phyloP scores from a whole-genome alignment of 129 eudicot species.

The Tagetes patula region DNA sequence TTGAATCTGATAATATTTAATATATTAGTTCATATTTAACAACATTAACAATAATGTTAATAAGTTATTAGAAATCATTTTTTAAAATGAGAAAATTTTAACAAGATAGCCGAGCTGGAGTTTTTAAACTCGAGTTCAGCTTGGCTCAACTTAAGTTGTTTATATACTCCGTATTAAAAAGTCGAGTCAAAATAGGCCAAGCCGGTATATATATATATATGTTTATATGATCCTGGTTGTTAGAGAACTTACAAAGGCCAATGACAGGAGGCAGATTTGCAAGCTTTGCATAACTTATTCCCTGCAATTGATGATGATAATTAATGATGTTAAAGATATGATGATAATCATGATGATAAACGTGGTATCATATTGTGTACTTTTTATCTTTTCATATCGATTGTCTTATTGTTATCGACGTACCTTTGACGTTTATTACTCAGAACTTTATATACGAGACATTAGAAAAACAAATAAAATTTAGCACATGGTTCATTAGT shows the following conservation, averaged over 20 bases:
- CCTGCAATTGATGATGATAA: conserved; percentile 41
- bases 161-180: too few relatives aligned
- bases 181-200: too few relatives aligned
- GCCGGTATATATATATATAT: too few relatives aligned
- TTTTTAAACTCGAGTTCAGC: background rate
- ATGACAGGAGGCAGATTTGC: conserved; percentile 87
- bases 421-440: too few relatives aligned
- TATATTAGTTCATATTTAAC: background rate
- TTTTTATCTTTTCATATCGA: too few relatives aligned
- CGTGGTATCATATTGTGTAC: background rate
- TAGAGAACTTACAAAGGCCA: conserved; percentile 66
- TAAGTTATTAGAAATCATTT: background rate
- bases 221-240: too few relatives aligned
- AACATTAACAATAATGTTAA: background rate
- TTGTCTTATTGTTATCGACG: too few relatives aligned
- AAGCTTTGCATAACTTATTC: conserved; percentile 93
- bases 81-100: background rate
- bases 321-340: background rate
- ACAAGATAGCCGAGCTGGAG: background rate
- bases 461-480: too few relatives aligned
- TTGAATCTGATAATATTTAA: conserved; percentile 56
- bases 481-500: too few relatives aligned
- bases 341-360: too few relatives aligned
- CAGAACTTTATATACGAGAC: too few relatives aligned
- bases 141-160: too few relatives aligned